A percentile compares a stretch with the other conserved stretches of the same genome.
Evolutionary conservation across 495 filamentous ascomycete species (phyloP).

Genomic region (Tuber indicum): DNA sequence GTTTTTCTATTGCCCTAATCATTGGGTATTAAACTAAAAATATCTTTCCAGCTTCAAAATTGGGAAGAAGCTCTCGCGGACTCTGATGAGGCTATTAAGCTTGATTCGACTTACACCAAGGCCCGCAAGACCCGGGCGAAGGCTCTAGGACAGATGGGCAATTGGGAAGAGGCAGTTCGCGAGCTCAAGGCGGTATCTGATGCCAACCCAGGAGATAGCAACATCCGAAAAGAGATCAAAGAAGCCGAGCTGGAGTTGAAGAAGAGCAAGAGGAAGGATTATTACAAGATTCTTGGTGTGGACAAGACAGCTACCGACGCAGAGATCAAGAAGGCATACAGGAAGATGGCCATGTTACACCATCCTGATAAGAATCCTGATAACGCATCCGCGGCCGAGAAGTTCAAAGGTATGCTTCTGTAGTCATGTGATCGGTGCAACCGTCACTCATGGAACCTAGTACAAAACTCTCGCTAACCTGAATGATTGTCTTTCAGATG

Average conservation of each 20-base stretch:
- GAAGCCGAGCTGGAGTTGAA: constrained; percentile 92
- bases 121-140: constrained; percentile 89
- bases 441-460: constrained; percentile 64
- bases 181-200: constrained; percentile 84
- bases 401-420: constrained; percentile 82
- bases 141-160: constrained; percentile 71
- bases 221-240: constrained; percentile 72
- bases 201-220: constrained; percentile 68
- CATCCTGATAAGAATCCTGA: constrained; percentile 97
- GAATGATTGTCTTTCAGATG: constrained; percentile 34
- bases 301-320: constrained; percentile 76
- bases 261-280: constrained; percentile 95
- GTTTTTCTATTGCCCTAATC: not conserved
- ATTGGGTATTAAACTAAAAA: constrained; percentile 16
- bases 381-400: constrained; percentile 70
- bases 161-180: constrained; percentile 83
- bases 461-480: constrained; percentile 61
- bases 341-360: constrained; percentile 84
- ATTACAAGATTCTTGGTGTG: constrained; percentile 92
- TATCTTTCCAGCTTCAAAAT: constrained; percentile 60
- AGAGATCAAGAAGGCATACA: constrained; percentile 95
- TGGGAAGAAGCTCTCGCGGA: constrained; percentile 71
- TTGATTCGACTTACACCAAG: constrained; percentile 82
- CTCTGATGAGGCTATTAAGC: constrained; percentile 74
- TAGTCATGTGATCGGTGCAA: constrained; percentile 40